Conservation (phyloP, 805 yeast species). For the Tetrapisispora fleetii region DNA sequence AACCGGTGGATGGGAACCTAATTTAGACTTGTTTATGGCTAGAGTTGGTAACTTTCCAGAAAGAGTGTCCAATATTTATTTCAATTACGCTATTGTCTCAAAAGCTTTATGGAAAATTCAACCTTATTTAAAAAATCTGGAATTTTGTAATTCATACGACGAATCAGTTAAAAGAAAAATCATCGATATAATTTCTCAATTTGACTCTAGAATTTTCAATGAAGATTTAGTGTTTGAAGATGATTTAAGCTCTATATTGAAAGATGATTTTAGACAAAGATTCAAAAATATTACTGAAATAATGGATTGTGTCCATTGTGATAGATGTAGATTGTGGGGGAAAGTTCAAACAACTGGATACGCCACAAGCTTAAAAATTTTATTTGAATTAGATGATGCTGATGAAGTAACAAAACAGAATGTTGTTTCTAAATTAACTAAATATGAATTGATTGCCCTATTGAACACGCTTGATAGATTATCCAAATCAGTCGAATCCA, state of each 20-base stretch:
- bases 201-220: constrained; percentile 35
- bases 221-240: constrained; percentile 43
- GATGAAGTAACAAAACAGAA: constrained; percentile 35
- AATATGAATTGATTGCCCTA: constrained; percentile 82
- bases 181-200: constrained; percentile 30
- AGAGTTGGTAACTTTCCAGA: constrained; percentile 88
- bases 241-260: constrained; percentile 40
- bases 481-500: constrained; percentile 71
- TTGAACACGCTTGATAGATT: constrained; percentile 88
- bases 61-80: constrained; percentile 77
- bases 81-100: constrained; percentile 81
- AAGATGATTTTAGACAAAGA: constrained; percentile 76
- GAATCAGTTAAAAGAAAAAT: constrained; percentile 37
- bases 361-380: constrained; percentile 87
- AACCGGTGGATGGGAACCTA: constrained; percentile 77
- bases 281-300: constrained; percentile 84
- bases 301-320: constrained; percentile 99
- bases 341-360: constrained; percentile 95
- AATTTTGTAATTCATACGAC: constrained; percentile 40
- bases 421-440: constrained; percentile 50
- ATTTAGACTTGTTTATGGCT: constrained; percentile 69
- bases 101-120: constrained; percentile 67
- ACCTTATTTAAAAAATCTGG: constrained; percentile 41
- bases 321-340: constrained; percentile 96
- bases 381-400: constrained; percentile 60